A percentile compares a stretch with the other conserved stretches of the same genome.
These are phyloP conservation scores for Beauveria pseudobassiana DNA, from an alignment of 2,329 filamentous ascomycete species.

Conservation along the genomic window DNA sequence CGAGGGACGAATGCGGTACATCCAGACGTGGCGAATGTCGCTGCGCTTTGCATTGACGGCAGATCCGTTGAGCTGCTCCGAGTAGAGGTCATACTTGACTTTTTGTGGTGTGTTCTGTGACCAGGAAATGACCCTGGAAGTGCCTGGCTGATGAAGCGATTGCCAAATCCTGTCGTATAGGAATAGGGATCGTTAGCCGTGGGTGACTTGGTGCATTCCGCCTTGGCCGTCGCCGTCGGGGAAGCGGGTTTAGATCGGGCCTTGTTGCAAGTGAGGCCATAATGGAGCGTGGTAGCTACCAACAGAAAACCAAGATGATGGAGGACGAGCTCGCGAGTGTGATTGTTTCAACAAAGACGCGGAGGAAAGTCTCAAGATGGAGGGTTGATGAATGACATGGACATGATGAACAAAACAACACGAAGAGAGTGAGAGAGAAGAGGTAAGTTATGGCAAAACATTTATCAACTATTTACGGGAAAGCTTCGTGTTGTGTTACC, in stretches of 20 bases:
- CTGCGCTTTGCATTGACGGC: conserved; percentile 25
- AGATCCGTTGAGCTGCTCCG: conserved; percentile 41
- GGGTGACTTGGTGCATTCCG: conserved; percentile 17
- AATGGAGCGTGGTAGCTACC: not conserved
- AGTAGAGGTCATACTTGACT: conserved; percentile 33
- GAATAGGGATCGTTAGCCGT: conserved; percentile 33
- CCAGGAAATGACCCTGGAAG: conserved; percentile 35
- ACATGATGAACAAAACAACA: not conserved
- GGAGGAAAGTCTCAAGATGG: not conserved
- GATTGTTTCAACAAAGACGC: not conserved
- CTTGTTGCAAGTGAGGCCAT: not conserved
- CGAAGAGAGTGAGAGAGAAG: not conserved
- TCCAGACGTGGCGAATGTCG: conserved; percentile 26
- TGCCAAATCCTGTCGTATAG: conserved; percentile 52
- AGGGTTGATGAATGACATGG: not conserved
- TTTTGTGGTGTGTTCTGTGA: conserved; percentile 39
- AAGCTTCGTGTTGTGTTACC: conserved; percentile 6
- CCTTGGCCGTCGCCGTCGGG: conserved; percentile 15
- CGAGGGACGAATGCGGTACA: conserved; percentile 26
- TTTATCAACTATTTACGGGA: conserved; percentile 5
- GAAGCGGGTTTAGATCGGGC: not conserved
- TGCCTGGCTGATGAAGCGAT: conserved; percentile 40
- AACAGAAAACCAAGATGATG: not conserved
- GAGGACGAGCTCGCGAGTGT: not conserved
- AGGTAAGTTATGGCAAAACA: not conserved